A percentile compares a stretch with the other conserved stretches of the same genome.
Evolutionary conservation across 208 protist genomes (phyloP).

Genomic region (Entamoeba invadens): DNA sequence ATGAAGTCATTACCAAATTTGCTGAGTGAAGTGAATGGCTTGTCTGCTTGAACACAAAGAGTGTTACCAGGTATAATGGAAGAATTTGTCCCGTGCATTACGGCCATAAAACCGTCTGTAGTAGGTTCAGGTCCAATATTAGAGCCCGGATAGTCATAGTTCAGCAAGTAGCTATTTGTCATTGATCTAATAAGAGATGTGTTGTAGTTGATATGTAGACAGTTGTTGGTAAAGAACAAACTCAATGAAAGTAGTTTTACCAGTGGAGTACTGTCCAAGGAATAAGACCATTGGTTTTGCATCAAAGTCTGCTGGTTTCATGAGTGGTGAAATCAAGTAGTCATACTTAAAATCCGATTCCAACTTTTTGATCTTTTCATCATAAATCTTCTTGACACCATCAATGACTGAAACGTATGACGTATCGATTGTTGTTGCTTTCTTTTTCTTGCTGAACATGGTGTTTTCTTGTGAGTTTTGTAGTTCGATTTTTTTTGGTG

Average conservation of each 20-base stretch:
- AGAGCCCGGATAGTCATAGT: neutral
- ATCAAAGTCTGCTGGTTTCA: neutral
- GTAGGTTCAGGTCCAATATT: constrained; percentile 10
- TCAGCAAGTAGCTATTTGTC: neutral
- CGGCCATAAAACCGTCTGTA: constrained; percentile 16
- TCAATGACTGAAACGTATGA: neutral
- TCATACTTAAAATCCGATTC: neutral
- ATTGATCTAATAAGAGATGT: no score
- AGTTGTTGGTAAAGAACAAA: neutral
- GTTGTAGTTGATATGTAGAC: neutral
- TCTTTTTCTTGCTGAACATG: neutral
- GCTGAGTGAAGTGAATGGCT: neutral
- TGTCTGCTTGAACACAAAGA: neutral
- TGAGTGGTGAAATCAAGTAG: neutral
- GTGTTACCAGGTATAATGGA: constrained; percentile 9
- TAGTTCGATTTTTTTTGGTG: no score
- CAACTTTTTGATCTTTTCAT: neutral
- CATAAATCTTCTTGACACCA: neutral
- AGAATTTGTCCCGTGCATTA: constrained; percentile 5
- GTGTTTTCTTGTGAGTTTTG: neutral
- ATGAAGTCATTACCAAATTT: constrained; percentile 48
- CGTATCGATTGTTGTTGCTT: neutral
- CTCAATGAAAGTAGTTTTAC: constrained; percentile 22
- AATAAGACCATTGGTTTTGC: neutral
- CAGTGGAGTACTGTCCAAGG: constrained; percentile 18